Conservation (phyloP, 768 basidiomycete genomes). For the Sutorius australiensis region DNA sequence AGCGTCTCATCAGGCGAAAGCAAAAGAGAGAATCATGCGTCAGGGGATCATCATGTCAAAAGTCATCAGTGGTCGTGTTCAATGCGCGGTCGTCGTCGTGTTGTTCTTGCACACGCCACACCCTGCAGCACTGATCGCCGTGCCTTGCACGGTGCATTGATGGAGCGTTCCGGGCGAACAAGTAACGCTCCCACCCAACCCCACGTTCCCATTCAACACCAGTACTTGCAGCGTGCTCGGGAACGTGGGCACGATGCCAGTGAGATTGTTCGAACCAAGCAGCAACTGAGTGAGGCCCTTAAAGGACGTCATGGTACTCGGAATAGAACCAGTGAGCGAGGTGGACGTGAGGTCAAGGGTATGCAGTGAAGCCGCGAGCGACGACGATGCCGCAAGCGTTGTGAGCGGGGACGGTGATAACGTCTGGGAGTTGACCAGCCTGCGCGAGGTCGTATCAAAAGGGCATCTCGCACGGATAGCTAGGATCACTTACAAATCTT, state of each 20-base stretch:
- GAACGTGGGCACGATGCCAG: constrained; percentile 34
- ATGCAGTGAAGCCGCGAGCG: constrained; percentile 32
- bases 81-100: constrained; percentile 1
- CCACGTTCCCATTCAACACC: constrained; percentile 35
- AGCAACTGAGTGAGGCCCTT: constrained; percentile 36
- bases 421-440: constrained; percentile 36
- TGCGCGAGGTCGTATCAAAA: constrained; percentile 13
- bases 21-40: background rate
- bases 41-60: background rate
- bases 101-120: constrained; percentile 23
- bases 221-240: constrained; percentile 35
- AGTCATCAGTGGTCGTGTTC: constrained; percentile 2
- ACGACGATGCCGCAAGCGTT: constrained; percentile 28
- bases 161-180: constrained; percentile 13
- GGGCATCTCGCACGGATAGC: background rate
- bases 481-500: constrained; percentile 35
- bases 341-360: constrained; percentile 40
- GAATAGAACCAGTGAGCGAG: constrained; percentile 37
- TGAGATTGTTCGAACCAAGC: constrained; percentile 37
- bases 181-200: constrained; percentile 29
- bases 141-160: constrained; percentile 24
- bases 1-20: background rate
- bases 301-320: constrained; percentile 32
- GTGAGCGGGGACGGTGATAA: constrained; percentile 33
- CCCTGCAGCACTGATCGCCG: constrained; percentile 17